Base-by-base conservation (phyloP, 176 grass and related monocot genomes). In the Oryza meridionalis region DNA sequence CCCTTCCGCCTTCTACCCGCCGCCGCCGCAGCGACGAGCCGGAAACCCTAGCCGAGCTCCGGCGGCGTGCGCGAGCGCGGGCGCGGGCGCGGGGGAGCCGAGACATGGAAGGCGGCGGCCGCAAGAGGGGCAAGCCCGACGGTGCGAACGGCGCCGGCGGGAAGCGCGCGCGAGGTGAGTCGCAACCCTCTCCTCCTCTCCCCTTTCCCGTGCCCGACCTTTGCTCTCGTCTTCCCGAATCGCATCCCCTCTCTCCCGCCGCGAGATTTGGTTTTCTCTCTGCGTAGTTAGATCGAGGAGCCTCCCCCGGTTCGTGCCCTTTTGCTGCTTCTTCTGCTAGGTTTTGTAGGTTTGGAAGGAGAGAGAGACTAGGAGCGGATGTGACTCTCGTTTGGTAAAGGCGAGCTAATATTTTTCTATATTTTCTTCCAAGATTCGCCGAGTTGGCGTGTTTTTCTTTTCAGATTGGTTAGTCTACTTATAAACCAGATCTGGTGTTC, bases 101-200 rank as follows among this genome's bases (percentile, higher is more conserved):
- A 5, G 17, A 70, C 33, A 97, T 97, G 95, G 92, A 94, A 38
- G 67, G 81, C 3, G 87, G 40, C n/a, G 75, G 31, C 26, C 84
- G 88, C 77, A 97, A 94, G 86, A 97, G 92, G 84, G 91, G 51
- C 40, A 75, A 77, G 35, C 69, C 45, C 8, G 83, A 81, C 10
- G 78, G 70, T 19, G 50, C 79, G 7, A 91, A 89, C 64, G 88
- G 90, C 37, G 82, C 27, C 59, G 66, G 75, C 37, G 75, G 81
- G 73, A 97, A 97, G 88, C 86, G 90, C 15, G 58, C 84, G 24
- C 88, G 77, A 91, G 92, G 92, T 94, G 88, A 80, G 90, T 42
- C 38, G 17, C 27, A 16, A 40, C 25, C 51, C 4, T 9, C 42
- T 9, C 42, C 33, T 35, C 33, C 32, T 3, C 33, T 31, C 33